Base-by-base conservation (phyloP, 495 filamentous ascomycete genomes). In the Aspergillus heteromorphus region DNA sequence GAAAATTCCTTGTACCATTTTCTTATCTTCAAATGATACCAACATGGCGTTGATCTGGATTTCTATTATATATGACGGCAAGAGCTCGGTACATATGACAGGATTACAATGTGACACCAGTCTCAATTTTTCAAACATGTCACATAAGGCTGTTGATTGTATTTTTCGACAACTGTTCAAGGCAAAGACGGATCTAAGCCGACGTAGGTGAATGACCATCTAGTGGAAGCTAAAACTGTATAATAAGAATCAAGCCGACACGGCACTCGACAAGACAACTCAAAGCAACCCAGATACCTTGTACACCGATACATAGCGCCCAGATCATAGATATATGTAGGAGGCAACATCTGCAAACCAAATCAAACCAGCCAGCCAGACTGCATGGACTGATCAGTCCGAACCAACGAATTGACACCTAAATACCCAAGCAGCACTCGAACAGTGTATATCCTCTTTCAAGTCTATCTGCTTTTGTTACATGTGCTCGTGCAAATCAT, bases 391-490 rank as follows among this genome's bases (percentile, higher is more conserved):
- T n/a, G n/a, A 4, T 23, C 23, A 5, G 42, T 10, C 11, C 14
- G 21, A 14, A 38, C 5, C 29, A 14, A 30, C n/a, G 19, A 16
- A 47, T 2, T 7, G 25, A 30, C 45, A 42, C 38, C 55, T 40
- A 53, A 49, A 40, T 42, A 52, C 23, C 51, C 42, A 49, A 49
- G 43, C 36, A 31, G 30, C 30, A 17, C 40, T 21, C 52, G 43
- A 57, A 27, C 7, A 16, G 16, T 16, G 25, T 60, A 45, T 30
- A 53, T 51, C 54, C 47, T 55, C 55, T 57, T 56, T 59, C 59
- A 58, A 59, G 60, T 73, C 64, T 71, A 71, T 70, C 55, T 57
- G 45, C 56, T 71, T 63, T 68, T 73, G 65, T 57, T 70, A 71
- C 65, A 69, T 65, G 55, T 64, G 65, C 53, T 63, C 52, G 53